phyloP scores from a whole-genome alignment of 1,139 yeast genomes.

The Blastobotrys petasosporus region DNA sequence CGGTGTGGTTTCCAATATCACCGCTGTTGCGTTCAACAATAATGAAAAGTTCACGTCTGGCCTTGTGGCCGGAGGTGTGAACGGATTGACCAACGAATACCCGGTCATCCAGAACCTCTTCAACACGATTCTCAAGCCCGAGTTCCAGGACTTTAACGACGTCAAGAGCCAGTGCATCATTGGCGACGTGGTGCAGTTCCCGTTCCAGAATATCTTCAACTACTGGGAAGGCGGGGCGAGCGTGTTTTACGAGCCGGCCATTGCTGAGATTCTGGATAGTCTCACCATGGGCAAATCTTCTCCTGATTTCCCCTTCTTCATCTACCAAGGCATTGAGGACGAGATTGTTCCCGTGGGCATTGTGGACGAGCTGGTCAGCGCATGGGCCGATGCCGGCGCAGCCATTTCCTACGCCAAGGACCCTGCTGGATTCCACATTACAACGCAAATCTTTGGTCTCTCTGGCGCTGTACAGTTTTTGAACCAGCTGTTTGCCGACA shows the following conservation, averaged over 20 bases:
- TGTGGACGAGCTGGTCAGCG: too few relatives aligned
- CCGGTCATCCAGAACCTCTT: conserved; percentile 16
- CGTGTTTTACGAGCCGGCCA: conserved; percentile 12
- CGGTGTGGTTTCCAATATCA: conserved; percentile 22
- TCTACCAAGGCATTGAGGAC: conserved; percentile 30
- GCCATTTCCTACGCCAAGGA: too few relatives aligned
- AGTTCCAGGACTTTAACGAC: conserved; percentile 12
- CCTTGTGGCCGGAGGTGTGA: conserved; percentile 23
- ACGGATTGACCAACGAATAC: conserved; percentile 28
- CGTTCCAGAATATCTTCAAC: conserved; percentile 16
- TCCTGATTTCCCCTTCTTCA: conserved; percentile 24
- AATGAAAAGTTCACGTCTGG: conserved; percentile 22
- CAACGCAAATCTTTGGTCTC: too few relatives aligned
- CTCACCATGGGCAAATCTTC: conserved; percentile 9
- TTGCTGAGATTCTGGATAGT: conserved; percentile 16
- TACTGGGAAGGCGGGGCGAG: conserved; percentile 19
- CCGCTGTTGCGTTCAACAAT: conserved; percentile 13
- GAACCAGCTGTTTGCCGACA: too few relatives aligned
- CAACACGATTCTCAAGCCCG: conserved; percentile 10
- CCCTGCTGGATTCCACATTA: too few relatives aligned
- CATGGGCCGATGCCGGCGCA: too few relatives aligned
- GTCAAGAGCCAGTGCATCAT: conserved; percentile 15
- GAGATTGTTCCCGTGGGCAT: conserved; percentile 18
- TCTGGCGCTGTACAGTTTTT: too few relatives aligned
- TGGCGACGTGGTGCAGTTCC: conserved; percentile 16